phyloP scores from a whole-genome alignment of 2,329 filamentous ascomycete species.

The Gliomastix tumulicola region DNA sequence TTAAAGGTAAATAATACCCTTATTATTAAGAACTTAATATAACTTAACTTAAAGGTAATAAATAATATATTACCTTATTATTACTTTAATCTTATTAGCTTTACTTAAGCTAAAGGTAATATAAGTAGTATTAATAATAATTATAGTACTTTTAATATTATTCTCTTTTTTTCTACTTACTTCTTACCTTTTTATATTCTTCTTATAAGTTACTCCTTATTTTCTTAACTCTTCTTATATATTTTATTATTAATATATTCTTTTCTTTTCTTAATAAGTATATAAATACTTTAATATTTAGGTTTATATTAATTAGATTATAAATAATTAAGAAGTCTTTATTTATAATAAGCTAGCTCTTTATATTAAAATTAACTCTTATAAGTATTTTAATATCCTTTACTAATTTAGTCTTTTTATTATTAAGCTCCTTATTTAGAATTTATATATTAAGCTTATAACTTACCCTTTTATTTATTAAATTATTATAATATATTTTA shows the following conservation, averaged over 20 bases:
- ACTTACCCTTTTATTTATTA: slow-evolving; percentile 1
- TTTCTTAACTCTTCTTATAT: no score
- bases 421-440: not conserved
- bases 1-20: no score
- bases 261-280: slow-evolving; percentile 1
- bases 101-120: not conserved
- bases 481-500: slow-evolving; percentile 1
- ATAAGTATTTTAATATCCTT: slow-evolving; percentile 1
- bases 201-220: no score
- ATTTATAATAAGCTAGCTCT: not conserved
- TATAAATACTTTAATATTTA: not conserved
- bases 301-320: no score
- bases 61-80: not conserved
- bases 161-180: no score
- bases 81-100: not conserved
- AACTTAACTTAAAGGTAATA: not conserved
- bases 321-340: not conserved
- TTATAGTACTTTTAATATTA: not conserved
- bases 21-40: not conserved
- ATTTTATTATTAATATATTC: no score
- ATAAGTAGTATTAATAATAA: slow-evolving; percentile 1
- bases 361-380: no score
- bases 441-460: not conserved
- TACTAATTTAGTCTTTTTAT: no score
- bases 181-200: no score